phyloP scores from a whole-genome alignment of 257 asterid genomes.

The Ophiorrhiza pumila region DNA sequence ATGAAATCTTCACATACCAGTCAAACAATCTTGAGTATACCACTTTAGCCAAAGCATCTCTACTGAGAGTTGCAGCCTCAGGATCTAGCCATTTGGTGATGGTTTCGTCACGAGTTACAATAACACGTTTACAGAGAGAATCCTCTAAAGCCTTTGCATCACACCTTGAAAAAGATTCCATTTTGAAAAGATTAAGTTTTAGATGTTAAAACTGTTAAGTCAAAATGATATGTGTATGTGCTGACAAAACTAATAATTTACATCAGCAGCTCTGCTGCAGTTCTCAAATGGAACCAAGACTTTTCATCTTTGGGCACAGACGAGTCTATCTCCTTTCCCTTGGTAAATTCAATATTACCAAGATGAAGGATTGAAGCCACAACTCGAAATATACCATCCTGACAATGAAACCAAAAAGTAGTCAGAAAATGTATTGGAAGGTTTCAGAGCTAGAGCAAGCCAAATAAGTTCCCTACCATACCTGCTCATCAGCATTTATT shows the following conservation, averaged over 20 bases:
- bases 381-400: conserved; percentile 97
- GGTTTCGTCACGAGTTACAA: conserved; percentile 97
- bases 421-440: conserved; percentile 10
- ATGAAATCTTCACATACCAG: conserved; percentile 50
- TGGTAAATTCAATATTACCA: conserved; percentile 87
- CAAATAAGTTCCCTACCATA: conserved; percentile 17
- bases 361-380: conserved; percentile 97
- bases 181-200: conserved; percentile 10
- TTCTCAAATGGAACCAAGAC: conserved; percentile 82
- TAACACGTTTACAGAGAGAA: conserved; percentile 88
- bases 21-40: conserved; percentile 94
- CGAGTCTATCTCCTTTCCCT: conserved; percentile 88
- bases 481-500: conserved; percentile 89
- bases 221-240: conserved; percentile 10
- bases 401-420: conserved; percentile 14
- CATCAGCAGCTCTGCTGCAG: conserved; percentile 94
- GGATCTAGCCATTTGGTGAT: conserved; percentile 90
- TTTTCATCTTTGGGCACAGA: conserved; percentile 95
- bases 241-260: conserved; percentile 34
- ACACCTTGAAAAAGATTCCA: conserved; percentile 59
- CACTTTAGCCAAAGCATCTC: conserved; percentile 94
- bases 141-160: conserved; percentile 88
- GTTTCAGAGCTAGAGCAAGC: conserved; percentile 4
- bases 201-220: not conserved
- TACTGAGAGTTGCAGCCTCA: conserved; percentile 79